Percentiles rank a stretch among this genome's conserved stretches.
Conservation (phyloP, 208 protist genomes). For the Trypanosoma boissoni region DNA sequence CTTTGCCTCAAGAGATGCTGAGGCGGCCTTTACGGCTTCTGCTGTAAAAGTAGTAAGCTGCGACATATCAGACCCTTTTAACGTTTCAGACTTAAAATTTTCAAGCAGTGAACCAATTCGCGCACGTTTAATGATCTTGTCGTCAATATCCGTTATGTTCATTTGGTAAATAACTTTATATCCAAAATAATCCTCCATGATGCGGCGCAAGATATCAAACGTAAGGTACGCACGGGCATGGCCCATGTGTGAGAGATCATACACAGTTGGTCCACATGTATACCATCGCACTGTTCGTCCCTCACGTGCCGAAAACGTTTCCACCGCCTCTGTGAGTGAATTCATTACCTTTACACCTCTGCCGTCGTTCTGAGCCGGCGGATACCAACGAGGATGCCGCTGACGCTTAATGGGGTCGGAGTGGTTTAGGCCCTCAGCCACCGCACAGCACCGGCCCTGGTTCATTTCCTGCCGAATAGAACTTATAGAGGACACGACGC, state of each 20-base stretch:
- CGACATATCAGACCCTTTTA: conserved; percentile 28
- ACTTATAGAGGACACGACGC: background rate
- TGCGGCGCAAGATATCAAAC: conserved; percentile 97
- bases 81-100: conserved; percentile 48
- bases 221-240: conserved; percentile 98
- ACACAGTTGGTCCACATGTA: conserved; percentile 98
- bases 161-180: conserved; percentile 93
- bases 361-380: conserved; percentile 34
- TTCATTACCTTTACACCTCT: conserved; percentile 63
- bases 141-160: conserved; percentile 99
- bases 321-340: conserved; percentile 80
- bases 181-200: conserved; percentile 96
- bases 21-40: conserved; percentile 39
- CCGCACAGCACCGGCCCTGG: too few species aligned
- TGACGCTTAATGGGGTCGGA: conserved; percentile 42
- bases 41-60: conserved; percentile 51
- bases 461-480: background rate
- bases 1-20: conserved; percentile 27
- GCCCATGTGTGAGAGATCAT: conserved; percentile 97
- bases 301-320: conserved; percentile 62
- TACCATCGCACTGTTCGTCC: conserved; percentile 91
- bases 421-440: conserved; percentile 40
- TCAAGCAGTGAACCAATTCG: conserved; percentile 87
- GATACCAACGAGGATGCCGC: conserved; percentile 79
- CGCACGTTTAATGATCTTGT: conserved; percentile 98